phyloP scores from a whole-genome alignment of 1,284 basidiomycete species.

The Fomitopsis pinicola region DNA sequence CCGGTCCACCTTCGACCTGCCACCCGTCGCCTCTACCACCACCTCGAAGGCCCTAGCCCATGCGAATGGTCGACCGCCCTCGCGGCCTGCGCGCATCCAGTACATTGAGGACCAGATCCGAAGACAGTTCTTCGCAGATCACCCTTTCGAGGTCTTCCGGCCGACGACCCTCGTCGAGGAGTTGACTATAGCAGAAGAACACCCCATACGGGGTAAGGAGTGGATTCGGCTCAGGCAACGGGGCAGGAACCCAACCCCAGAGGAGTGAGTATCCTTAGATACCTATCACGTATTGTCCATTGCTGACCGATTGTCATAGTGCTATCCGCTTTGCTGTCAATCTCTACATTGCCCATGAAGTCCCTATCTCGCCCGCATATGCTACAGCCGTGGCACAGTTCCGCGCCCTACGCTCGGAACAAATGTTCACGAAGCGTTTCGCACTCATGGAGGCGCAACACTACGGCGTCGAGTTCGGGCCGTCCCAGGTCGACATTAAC shows the following conservation, averaged over 20 bases:
- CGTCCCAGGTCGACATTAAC: constrained; percentile 55
- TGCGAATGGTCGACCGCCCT: constrained; percentile 30
- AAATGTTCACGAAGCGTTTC: constrained; percentile 73
- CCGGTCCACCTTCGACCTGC: constrained; percentile 49
- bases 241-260: constrained; percentile 78
- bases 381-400: constrained; percentile 79
- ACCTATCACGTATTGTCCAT: constrained; percentile 9
- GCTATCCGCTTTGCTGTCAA: constrained; percentile 79
- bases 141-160: constrained; percentile 93
- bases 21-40: constrained; percentile 23
- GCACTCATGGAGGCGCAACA: constrained; percentile 80
- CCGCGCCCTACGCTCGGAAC: constrained; percentile 80
- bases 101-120: constrained; percentile 88
- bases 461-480: constrained; percentile 70
- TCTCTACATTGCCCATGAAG: constrained; percentile 62
- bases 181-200: constrained; percentile 48
- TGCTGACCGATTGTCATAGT: constrained; percentile 38
- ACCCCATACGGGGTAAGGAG: constrained; percentile 51
- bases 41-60: constrained; percentile 6
- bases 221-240: constrained; percentile 82
- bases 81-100: constrained; percentile 59
- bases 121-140: constrained; percentile 91
- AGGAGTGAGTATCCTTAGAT: constrained; percentile 68
- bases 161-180: constrained; percentile 78
- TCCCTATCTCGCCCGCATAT: constrained; percentile 82